Evolutionary conservation across 306 rosid genomes (phyloP), one percentile per base, ranked within the genome.

Genomic region (Senna tora): DNA sequence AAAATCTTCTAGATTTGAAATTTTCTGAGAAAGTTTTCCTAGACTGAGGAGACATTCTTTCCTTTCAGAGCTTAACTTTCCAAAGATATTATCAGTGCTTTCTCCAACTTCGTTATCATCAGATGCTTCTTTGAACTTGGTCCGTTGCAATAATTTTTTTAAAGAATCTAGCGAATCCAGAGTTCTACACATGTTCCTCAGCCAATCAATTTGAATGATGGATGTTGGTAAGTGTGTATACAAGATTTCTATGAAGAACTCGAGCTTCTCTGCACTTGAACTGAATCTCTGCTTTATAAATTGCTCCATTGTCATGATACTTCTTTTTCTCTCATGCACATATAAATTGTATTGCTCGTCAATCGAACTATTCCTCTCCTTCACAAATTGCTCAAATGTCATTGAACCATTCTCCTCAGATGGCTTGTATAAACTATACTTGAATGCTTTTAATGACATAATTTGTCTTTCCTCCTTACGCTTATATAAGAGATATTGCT

Each of bases 201-300:
- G 80, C 46, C 19, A 42, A 33, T 60, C 53, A 21, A 42, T 7
- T n/a, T 88, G 58, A 69, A 85, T 74, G n/a, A 47, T 32, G 62
- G 86, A 79, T 45, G 87, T 80, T 21, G 87, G 92, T 13, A 85
- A 67, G 61, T 87, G 89, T 21, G 72, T 80, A 5, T n/a, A 76
- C 69, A 84, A 54, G 47, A 45, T 66, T 64, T 36, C 66, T 21
- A 53, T 49, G 57, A 9, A 54, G 42, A 4, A 7, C 57, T 32
- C n/a, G 13, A 87, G 70, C 62, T 47, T 6, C 67, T 64, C 32
- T 47, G 19, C 56, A 10, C 63, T 56, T 61, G 0, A 7, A 12
- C 65, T 13, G 33, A 80, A 77, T 55, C 10, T 72, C 25, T 34
- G 7, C 79, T 49, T 49, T 15, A 85, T 54, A 80, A 71, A 82